Percentiles rank a stretch among this genome's conserved stretches.
These are phyloP conservation scores for Melaleuca quinquenervia DNA, from an alignment of 345 rosid species.

Conservation along the genomic window DNA sequence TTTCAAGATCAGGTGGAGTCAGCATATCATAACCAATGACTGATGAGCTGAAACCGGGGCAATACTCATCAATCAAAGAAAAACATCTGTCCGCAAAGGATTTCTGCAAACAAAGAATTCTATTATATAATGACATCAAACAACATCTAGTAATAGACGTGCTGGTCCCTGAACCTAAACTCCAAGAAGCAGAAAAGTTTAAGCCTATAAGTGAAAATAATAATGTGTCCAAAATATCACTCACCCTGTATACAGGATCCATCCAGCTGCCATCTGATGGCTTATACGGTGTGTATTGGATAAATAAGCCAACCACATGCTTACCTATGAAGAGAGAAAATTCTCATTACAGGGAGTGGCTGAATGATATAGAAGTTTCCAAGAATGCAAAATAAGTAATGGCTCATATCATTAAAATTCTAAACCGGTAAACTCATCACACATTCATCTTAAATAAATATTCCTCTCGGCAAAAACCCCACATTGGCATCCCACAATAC, in stretches of 20 bases:
- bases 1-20: slow-evolving; percentile 82
- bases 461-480: not conserved
- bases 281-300: slow-evolving; percentile 76
- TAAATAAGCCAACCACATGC: slow-evolving; percentile 74
- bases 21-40: slow-evolving; percentile 69
- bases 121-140: not conserved
- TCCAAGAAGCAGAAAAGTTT: not conserved
- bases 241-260: slow-evolving; percentile 63
- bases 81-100: slow-evolving; percentile 55
- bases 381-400: not conserved
- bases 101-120: slow-evolving; percentile 21
- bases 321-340: slow-evolving; percentile 30
- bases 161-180: not conserved
- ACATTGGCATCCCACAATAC: not conserved
- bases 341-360: not conserved
- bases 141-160: not conserved
- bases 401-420: not conserved
- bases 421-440: not conserved
- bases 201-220: not conserved
- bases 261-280: slow-evolving; percentile 80
- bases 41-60: slow-evolving; percentile 69
- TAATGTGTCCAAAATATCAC: slow-evolving; percentile 5
- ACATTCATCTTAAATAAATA: not conserved
- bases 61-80: slow-evolving; percentile 46
- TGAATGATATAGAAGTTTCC: not conserved